Evolutionary conservation across 768 basidiomycete genomes (phyloP).

Genomic region (Strobilomyces dryophilus): DNA sequence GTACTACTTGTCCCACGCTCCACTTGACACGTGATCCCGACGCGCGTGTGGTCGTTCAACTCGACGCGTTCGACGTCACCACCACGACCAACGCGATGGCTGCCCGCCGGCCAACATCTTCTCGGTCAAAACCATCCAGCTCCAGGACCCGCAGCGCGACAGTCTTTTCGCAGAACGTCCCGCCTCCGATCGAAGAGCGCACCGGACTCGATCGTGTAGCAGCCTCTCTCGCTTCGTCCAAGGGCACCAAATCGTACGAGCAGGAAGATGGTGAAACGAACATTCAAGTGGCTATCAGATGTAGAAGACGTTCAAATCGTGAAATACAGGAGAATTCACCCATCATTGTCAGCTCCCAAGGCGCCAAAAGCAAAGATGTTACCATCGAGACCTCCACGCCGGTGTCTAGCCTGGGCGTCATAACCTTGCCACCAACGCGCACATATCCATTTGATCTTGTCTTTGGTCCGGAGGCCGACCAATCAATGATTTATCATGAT

Average conservation of each 20-base stretch:
- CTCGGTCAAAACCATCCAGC: constrained; percentile 35
- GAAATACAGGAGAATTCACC: constrained; percentile 86
- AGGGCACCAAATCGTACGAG: constrained; percentile 24
- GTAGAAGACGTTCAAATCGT: constrained; percentile 78
- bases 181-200: constrained; percentile 19
- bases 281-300: constrained; percentile 92
- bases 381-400: constrained; percentile 77
- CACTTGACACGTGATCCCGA: constrained; percentile 29
- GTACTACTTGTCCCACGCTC: background rate
- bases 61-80: constrained; percentile 27
- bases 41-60: constrained; percentile 23
- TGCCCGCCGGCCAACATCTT: constrained; percentile 52
- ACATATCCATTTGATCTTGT: constrained; percentile 95
- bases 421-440: constrained; percentile 68
- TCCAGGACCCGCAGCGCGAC: constrained; percentile 48
- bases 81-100: constrained; percentile 45
- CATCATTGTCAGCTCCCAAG: constrained; percentile 76
- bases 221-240: constrained; percentile 23
- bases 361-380: constrained; percentile 70
- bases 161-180: constrained; percentile 28
- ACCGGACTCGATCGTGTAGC: constrained; percentile 17
- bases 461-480: constrained; percentile 96
- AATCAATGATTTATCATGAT: constrained; percentile 88
- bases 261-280: constrained; percentile 64
- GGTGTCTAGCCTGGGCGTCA: constrained; percentile 64